Conservation (phyloP, 1,284 basidiomycete species). For the Tilletia caries region DNA sequence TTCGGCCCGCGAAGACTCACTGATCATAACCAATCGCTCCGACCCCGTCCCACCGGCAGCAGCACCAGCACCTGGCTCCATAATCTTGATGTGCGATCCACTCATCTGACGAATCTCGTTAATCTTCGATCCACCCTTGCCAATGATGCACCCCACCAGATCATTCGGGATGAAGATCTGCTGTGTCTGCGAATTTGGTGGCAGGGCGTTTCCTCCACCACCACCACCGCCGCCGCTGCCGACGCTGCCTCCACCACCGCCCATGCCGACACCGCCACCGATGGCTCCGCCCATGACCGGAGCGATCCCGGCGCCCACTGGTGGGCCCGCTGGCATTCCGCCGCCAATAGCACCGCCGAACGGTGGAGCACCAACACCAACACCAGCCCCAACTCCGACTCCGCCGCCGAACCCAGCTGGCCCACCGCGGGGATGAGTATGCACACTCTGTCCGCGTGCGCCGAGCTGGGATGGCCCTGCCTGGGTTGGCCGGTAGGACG, state of each 20-base stretch:
- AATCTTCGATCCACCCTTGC: slow-evolving; percentile 97
- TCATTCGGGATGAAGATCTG: slow-evolving; percentile 99
- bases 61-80: slow-evolving; percentile 69
- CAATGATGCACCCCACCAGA: slow-evolving; percentile 95
- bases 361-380: slow-evolving; percentile 19
- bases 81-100: slow-evolving; percentile 94
- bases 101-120: slow-evolving; percentile 96
- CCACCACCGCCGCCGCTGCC: slow-evolving; percentile 22
- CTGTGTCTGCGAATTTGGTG: slow-evolving; percentile 73
- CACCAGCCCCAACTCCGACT: slow-evolving; percentile 23
- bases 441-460: slow-evolving; percentile 1
- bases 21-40: slow-evolving; percentile 55
- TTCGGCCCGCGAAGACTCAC: slow-evolving; percentile 29
- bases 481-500: slow-evolving; percentile 51
- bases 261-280: slow-evolving; percentile 13
- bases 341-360: slow-evolving; percentile 14
- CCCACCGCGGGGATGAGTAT: slow-evolving; percentile 3
- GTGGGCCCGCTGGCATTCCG: slow-evolving; percentile 8
- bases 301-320: slow-evolving; percentile 19
- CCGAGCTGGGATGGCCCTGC: slow-evolving; percentile 5
- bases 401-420: slow-evolving; percentile 2
- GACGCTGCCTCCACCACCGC: slow-evolving; percentile 18
- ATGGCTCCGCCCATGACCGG: slow-evolving; percentile 15
- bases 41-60: slow-evolving; percentile 54
- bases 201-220: slow-evolving; percentile 59